Evolutionary conservation across 169 alveolate species (phyloP).

Genomic region (Plasmodium cynomolgi): DNA sequence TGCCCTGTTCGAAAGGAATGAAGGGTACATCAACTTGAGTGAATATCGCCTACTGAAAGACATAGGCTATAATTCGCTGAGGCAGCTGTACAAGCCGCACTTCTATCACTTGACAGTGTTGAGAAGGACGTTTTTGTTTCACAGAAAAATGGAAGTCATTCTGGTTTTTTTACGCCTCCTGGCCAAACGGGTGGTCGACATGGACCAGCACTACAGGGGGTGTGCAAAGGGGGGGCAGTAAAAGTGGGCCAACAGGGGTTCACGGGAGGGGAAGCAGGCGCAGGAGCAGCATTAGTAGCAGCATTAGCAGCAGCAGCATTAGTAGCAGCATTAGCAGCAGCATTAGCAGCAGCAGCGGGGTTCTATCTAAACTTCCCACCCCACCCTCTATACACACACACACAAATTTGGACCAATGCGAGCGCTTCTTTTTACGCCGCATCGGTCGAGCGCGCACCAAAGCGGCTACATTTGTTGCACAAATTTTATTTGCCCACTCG

Average conservation of each 20-base stretch:
- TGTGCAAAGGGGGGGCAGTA: neutral
- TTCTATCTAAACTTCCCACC: neutral
- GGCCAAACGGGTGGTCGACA: constrained; percentile 25
- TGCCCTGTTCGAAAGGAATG: neutral
- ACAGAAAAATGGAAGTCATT: constrained; percentile 44
- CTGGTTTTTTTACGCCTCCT: constrained; percentile 1
- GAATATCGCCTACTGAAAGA: constrained; percentile 28
- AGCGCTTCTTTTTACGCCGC: neutral
- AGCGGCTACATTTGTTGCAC: neutral
- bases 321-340: neutral
- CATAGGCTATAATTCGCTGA: constrained; percentile 60
- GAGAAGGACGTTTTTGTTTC: constrained; percentile 30
- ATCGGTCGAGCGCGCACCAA: neutral
- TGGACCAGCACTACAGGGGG: constrained; percentile 6
- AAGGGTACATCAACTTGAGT: constrained; percentile 9
- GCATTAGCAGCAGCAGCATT: neutral
- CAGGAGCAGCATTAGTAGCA: too few species aligned
- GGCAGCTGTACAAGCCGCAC: constrained; percentile 59
- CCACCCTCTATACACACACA: neutral
- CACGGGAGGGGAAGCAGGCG: neutral
- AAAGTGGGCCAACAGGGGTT: neutral
- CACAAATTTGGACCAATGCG: neutral
- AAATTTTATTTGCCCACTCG: neutral
- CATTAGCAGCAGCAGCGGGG: neutral
- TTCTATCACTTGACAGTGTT: constrained; percentile 60